A percentile compares a stretch with the other conserved stretches of the same genome.
Evolutionary conservation across 768 basidiomycete genomes (phyloP).

Genomic region (Galerina marginata): DNA sequence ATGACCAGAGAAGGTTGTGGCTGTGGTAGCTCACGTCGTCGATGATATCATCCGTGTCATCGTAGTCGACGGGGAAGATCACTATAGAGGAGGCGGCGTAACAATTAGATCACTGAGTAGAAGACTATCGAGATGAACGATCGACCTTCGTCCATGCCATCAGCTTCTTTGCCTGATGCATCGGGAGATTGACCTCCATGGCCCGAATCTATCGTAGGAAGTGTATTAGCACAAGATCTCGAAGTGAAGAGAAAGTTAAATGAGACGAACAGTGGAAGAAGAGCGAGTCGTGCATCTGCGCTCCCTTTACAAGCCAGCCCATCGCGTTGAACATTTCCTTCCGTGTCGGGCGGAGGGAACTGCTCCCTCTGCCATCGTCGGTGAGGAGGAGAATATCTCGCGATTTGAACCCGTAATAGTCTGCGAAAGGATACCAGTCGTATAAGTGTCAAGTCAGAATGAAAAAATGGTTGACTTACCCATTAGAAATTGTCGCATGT

Average conservation of each 20-base stretch:
- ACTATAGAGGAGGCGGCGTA: conserved; percentile 40
- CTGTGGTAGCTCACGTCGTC: conserved; percentile 51
- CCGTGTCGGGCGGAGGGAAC: conserved; percentile 50
- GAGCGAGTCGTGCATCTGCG: conserved; percentile 72
- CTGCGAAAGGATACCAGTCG: conserved; percentile 11
- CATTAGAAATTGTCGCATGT: conserved; percentile 70
- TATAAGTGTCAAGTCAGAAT: conserved; percentile 1
- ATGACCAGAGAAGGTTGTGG: background rate
- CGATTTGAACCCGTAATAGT: conserved; percentile 56
- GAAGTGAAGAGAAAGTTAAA: too few species aligned
- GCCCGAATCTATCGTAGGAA: conserved; percentile 69
- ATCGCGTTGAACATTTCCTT: conserved; percentile 56
- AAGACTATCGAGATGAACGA: background rate
- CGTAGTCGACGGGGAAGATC: conserved; percentile 90
- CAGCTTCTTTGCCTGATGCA: conserved; percentile 72
- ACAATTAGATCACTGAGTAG: background rate
- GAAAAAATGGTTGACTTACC: conserved; percentile 39
- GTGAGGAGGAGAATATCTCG: conserved; percentile 76
- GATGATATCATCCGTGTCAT: conserved; percentile 75
- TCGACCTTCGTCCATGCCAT: conserved; percentile 80
- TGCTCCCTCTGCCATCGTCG: conserved; percentile 49
- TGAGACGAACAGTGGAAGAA: conserved; percentile 72
- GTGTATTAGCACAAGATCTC: background rate
- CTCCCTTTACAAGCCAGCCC: conserved; percentile 69
- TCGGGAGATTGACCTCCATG: conserved; percentile 92